Conservation (phyloP, 2,329 filamentous ascomycete species). For the Magnaporthiopsis poae region DNA sequence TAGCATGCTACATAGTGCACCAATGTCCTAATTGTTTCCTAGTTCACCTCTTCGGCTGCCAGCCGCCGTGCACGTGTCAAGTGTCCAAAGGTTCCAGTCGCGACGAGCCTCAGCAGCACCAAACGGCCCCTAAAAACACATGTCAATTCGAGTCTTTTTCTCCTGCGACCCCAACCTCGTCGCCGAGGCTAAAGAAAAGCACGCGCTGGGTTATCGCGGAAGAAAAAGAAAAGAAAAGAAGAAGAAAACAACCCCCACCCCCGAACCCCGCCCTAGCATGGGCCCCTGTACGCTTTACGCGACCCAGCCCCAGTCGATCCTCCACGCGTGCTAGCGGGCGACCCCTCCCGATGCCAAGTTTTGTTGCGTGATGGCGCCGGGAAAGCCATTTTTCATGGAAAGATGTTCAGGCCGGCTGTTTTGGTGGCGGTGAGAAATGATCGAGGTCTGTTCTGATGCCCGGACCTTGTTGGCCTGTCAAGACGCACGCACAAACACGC, state of each 20-base stretch:
- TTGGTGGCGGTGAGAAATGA: neutral
- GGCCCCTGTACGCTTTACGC: neutral
- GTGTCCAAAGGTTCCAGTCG: neutral
- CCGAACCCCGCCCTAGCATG: neutral
- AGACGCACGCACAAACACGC: neutral
- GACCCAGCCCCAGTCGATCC: neutral
- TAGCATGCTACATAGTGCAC: neutral
- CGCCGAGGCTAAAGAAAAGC: neutral
- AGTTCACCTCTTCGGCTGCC: neutral
- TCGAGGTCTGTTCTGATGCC: too few relatives aligned
- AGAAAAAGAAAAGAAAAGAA: neutral
- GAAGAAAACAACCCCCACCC: neutral
- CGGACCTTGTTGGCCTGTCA: neutral
- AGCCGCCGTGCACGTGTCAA: neutral
- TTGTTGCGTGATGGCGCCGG: neutral
- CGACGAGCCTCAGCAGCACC: too few relatives aligned
- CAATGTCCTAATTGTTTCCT: neutral
- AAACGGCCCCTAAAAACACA: neutral
- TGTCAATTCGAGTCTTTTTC: neutral
- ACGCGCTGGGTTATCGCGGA: neutral
- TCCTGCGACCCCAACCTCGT: neutral
- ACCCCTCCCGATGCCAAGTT: neutral
- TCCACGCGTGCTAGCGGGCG: neutral
- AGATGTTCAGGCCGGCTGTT: too few relatives aligned
- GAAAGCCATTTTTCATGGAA: neutral